Percentiles rank a stretch among this genome's conserved stretches.
Conservation (phyloP, 257 asterid genomes). For the Primulina tabacum region DNA sequence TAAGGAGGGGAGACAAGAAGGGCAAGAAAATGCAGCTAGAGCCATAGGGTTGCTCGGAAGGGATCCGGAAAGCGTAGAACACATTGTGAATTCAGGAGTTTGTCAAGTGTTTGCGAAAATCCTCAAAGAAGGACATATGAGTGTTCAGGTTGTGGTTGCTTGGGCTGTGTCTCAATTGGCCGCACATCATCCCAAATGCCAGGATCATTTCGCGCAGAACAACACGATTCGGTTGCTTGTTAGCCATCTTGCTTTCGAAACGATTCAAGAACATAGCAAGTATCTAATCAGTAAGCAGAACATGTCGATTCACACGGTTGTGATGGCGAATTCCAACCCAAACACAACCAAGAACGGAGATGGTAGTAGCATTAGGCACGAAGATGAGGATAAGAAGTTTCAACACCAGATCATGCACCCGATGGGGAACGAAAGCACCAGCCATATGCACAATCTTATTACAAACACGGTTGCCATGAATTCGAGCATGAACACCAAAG, state of each 20-base stretch:
- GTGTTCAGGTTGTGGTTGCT: conserved; percentile 70
- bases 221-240: conserved; percentile 64
- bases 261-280: conserved; percentile 76
- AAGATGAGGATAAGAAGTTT: conserved; percentile 12
- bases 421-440: conserved; percentile 29
- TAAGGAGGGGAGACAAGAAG: conserved; percentile 69
- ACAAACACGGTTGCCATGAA: conserved; percentile 45
- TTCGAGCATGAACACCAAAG: conserved; percentile 4
- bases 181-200: conserved; percentile 68
- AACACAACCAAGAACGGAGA: neutral
- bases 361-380: neutral
- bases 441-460: conserved; percentile 48
- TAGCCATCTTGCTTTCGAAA: conserved; percentile 75
- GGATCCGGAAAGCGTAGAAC: conserved; percentile 76
- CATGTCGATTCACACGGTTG: conserved; percentile 55
- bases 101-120: conserved; percentile 74
- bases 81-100: conserved; percentile 67
- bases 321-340: conserved; percentile 44
- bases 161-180: conserved; percentile 79
- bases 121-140: conserved; percentile 81
- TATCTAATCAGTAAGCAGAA: conserved; percentile 46
- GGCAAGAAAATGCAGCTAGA: conserved; percentile 67
- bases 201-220: conserved; percentile 73
- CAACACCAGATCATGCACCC: conserved; percentile 26
- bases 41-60: conserved; percentile 72